phyloP scores from a whole-genome alignment of 768 basidiomycete genomes.

The Leucosporidium yakuticum region DNA sequence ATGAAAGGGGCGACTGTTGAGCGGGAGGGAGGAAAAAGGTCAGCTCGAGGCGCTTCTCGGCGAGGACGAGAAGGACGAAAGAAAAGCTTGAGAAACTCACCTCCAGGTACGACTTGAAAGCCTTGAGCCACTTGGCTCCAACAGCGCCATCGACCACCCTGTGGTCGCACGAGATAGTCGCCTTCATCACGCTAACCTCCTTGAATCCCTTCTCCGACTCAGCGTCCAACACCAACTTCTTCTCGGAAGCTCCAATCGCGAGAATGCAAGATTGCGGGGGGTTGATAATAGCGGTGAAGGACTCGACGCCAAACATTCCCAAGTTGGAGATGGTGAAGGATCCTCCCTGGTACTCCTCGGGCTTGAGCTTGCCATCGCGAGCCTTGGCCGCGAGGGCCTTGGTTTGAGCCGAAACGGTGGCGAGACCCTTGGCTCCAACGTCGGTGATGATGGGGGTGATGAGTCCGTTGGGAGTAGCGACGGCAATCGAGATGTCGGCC shows the following conservation, averaged over 20 bases:
- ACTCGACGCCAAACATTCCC: constrained; percentile 86
- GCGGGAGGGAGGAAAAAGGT: not conserved
- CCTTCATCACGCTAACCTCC: constrained; percentile 86
- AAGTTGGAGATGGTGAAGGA: constrained; percentile 99
- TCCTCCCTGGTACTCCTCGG: constrained; percentile 96
- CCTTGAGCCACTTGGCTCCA: constrained; percentile 68
- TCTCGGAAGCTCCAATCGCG: constrained; percentile 79
- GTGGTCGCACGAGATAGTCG: constrained; percentile 90
- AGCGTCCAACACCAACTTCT: constrained; percentile 78
- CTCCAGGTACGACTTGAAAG: constrained; percentile 37
- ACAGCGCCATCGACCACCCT: constrained; percentile 94
- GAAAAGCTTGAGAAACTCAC: constrained; percentile 8
- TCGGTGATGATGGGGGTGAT: constrained; percentile 97
- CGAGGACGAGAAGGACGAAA: not conserved
- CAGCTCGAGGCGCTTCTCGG: not conserved
- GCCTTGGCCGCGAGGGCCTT: constrained; percentile 92
- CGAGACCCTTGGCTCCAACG: constrained; percentile 84
- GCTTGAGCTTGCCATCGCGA: constrained; percentile 89
- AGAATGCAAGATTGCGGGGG: constrained; percentile 96
- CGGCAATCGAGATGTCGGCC: constrained; percentile 93
- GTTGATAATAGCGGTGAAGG: constrained; percentile 99
- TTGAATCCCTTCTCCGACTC: constrained; percentile 94
- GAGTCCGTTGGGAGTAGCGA: constrained; percentile 88
- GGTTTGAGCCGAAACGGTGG: constrained; percentile 83
- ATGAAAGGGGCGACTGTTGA: constrained; percentile 33